Base-by-base conservation (phyloP, 257 asterid genomes). In the Lavandula angustifolia region DNA sequence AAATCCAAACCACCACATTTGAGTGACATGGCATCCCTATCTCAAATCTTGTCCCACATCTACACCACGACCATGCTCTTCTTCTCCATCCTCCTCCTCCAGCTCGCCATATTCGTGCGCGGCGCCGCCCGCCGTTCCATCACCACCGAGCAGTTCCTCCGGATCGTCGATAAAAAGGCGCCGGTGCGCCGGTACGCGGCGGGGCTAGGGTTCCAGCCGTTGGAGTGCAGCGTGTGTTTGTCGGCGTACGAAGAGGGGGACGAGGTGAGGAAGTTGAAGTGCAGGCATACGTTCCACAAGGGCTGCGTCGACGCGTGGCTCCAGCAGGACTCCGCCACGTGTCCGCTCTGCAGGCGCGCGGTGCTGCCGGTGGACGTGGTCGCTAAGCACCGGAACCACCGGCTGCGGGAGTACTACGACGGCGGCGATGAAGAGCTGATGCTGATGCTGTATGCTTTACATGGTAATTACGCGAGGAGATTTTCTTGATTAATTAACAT, bases 261-360 rank as follows among this genome's bases (percentile, higher is more conserved):
- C 3, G 77, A 74, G 62, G 62, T 85, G 13, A 74, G 95, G 71
- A 76, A 70, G 44, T 64, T 87, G 62, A 81, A 83, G 68, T 87
- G 94, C 68, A 63, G 67, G 42, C 95, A 87, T 60, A 72, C 76
- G 1, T 87, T 84, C 69, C 95, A 87, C 18, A 82, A 80, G 77
- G 66, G 70, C 12, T 87, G 95, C 54, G 60, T 87, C 6, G 92
- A 87, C 81, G 70, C 79, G 75, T 87, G 95, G 95, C 85, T 87
- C 16, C 84, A 73, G 55, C 76, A 65, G 6, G 84, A 80, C 22
- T 40, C 31, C 33, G 83, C 84, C 70, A 82, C 90, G 22, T 87
- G 95, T 44, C 95, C 95, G 0, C 79, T 87, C 16, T 87, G 95
- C 70, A 88, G 95, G 47, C 52, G 60, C 13, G 58, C 54, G 7